Conservation (phyloP, 257 asterid genomes). For the Ophiorrhiza pumila region DNA sequence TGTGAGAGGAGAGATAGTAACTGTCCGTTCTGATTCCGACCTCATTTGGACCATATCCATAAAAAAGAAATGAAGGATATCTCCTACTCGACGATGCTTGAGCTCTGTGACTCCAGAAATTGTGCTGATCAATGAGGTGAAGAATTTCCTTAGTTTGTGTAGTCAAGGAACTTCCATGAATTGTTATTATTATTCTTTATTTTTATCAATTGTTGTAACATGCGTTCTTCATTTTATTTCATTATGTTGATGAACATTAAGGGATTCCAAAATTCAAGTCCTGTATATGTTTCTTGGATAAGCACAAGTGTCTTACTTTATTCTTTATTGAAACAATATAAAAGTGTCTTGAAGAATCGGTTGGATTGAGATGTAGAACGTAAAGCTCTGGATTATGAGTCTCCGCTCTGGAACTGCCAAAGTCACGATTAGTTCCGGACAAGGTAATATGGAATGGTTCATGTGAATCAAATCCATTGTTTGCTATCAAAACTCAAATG, state of each 20-base stretch:
- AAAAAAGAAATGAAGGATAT: constrained; percentile 30
- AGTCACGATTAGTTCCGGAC: no score
- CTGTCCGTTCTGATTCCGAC: constrained; percentile 71
- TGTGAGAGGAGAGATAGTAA: constrained; percentile 54
- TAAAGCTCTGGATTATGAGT: neutral
- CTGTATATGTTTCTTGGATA: neutral
- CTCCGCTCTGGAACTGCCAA: no score
- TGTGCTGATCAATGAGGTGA: neutral
- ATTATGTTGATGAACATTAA: neutral
- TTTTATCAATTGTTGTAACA: neutral
- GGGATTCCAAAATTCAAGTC: neutral
- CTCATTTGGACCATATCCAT: constrained; percentile 93
- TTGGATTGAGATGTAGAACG: neutral
- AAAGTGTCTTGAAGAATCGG: neutral
- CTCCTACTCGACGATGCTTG: neutral
- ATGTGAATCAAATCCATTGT: no score
- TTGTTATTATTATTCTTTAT: neutral
- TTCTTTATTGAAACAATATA: neutral
- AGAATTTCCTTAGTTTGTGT: neutral
- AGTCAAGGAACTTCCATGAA: neutral
- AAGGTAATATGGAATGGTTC: no score
- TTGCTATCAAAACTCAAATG: no score
- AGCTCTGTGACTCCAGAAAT: neutral
- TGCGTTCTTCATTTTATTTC: neutral
- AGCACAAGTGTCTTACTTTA: neutral